These are phyloP conservation scores for Taphrina deformans DNA, from an alignment of 1,139 yeast genomes.

Conservation along the genomic window DNA sequence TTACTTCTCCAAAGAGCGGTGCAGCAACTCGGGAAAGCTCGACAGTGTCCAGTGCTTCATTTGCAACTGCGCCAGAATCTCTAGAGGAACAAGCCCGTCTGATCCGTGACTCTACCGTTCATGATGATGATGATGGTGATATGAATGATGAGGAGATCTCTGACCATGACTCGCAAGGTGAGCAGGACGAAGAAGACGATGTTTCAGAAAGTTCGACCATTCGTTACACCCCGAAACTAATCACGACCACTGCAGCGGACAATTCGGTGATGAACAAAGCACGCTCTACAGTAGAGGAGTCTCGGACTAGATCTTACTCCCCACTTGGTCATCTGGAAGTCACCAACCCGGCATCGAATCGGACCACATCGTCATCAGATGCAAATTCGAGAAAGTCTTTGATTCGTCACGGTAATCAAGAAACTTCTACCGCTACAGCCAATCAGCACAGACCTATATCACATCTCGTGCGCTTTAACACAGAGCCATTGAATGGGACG, in stretches of 20 bases:
- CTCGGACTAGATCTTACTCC: not conserved
- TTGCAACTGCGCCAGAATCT: constrained; percentile 26
- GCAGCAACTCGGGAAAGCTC: constrained; percentile 7
- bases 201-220: not conserved
- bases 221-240: not conserved
- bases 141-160: not conserved
- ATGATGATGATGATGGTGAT: not conserved
- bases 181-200: not conserved
- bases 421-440: not conserved
- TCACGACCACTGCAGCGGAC: not conserved
- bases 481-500: not conserved
- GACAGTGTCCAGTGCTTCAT: constrained; percentile 16
- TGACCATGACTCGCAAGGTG: not conserved
- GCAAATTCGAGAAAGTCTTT: constrained; percentile 6
- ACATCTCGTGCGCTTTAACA: not conserved
- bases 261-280: not conserved
- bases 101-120: not conserved
- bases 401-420: not conserved
- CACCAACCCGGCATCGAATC: not conserved
- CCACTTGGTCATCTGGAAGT: not conserved
- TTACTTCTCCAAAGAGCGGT: constrained; percentile 3
- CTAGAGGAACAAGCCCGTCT: constrained; percentile 12
- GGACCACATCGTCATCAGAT: constrained; percentile 11
- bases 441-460: not conserved
- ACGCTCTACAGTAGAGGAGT: not conserved